phyloP scores from a whole-genome alignment of 1,284 basidiomycete species.

The Hymenochaete sp. region DNA sequence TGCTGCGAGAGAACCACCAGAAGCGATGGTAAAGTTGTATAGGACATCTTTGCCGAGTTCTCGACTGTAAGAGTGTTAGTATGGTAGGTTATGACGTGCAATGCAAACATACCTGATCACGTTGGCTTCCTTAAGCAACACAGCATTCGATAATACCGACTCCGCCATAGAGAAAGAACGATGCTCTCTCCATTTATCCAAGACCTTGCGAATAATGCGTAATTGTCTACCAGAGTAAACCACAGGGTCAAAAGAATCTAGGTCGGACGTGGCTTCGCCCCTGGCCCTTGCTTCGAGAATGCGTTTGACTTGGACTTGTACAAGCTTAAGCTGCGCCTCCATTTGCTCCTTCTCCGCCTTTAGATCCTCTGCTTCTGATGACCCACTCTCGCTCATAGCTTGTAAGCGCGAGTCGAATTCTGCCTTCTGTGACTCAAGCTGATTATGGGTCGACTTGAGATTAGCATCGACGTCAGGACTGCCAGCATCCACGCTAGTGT shows the following conservation, averaged over 20 bases:
- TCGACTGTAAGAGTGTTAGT: slow-evolving; percentile 42
- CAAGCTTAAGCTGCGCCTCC: slow-evolving; percentile 75
- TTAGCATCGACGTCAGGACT: slow-evolving; percentile 58
- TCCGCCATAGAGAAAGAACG: slow-evolving; percentile 90
- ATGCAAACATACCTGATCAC: slow-evolving; percentile 61
- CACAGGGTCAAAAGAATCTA: slow-evolving; percentile 61
- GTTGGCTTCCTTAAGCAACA: slow-evolving; percentile 90
- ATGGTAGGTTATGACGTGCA: slow-evolving; percentile 9
- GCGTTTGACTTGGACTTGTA: slow-evolving; percentile 77
- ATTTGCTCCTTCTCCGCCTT: slow-evolving; percentile 86
- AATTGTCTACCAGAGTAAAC: slow-evolving; percentile 77
- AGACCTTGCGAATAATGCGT: slow-evolving; percentile 67
- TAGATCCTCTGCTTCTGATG: slow-evolving; percentile 72
- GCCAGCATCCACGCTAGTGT: slow-evolving; percentile 73
- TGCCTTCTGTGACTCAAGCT: slow-evolving; percentile 42
- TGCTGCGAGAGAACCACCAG: slow-evolving; percentile 72
- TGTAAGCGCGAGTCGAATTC: slow-evolving; percentile 58
- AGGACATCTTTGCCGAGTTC: slow-evolving; percentile 79
- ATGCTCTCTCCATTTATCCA: slow-evolving; percentile 80
- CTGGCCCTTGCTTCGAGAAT: slow-evolving; percentile 72
- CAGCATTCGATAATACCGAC: slow-evolving; percentile 75
- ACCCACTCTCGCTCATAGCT: slow-evolving; percentile 51
- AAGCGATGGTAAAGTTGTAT: slow-evolving; percentile 88
- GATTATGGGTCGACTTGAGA: slow-evolving; percentile 60
- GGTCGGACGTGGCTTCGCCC: slow-evolving; percentile 58